These are phyloP conservation scores for Rhododendron ovatum DNA, from an alignment of 148 eudicot species.

Conservation along the genomic window DNA sequence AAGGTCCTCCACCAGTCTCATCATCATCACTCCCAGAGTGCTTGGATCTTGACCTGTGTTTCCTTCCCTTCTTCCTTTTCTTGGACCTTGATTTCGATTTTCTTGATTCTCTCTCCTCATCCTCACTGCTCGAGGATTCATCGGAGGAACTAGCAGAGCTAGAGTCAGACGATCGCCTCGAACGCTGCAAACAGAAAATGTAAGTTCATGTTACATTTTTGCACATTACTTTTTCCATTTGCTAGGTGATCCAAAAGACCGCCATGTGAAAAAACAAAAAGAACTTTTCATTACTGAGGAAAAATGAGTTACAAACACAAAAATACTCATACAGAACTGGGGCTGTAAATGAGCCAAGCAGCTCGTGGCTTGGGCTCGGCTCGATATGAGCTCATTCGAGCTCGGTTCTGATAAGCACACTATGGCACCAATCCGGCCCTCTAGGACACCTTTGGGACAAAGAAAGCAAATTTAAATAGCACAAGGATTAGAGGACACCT, in stretches of 20 bases:
- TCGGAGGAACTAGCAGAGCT: constrained; percentile 73
- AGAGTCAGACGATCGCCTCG: constrained; percentile 69
- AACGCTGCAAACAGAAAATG: constrained; percentile 46
- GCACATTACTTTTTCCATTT: neutral
- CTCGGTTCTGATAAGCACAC: too few relatives aligned
- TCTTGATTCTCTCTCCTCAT: constrained; percentile 70
- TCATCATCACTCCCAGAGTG: constrained; percentile 38
- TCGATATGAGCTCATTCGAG: too few relatives aligned
- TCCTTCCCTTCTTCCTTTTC: constrained; percentile 65
- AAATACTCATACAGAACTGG: neutral
- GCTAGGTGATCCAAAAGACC: neutral
- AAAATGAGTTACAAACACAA: neutral
- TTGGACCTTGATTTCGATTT: constrained; percentile 69
- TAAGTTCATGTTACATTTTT: neutral
- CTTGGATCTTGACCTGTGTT: constrained; percentile 69
- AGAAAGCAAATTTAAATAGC: neutral
- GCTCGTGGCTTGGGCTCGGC: neutral
- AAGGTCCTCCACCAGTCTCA: constrained; percentile 63
- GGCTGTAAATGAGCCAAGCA: neutral
- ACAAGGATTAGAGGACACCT: constrained; percentile 41
- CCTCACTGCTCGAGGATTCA: constrained; percentile 83
- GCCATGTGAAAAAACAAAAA: neutral
- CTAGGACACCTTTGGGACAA: neutral
- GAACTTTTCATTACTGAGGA: neutral
- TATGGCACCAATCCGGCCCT: neutral